phyloP scores from a whole-genome alignment of 305 asterid genomes.

The Rubia peregrina region DNA sequence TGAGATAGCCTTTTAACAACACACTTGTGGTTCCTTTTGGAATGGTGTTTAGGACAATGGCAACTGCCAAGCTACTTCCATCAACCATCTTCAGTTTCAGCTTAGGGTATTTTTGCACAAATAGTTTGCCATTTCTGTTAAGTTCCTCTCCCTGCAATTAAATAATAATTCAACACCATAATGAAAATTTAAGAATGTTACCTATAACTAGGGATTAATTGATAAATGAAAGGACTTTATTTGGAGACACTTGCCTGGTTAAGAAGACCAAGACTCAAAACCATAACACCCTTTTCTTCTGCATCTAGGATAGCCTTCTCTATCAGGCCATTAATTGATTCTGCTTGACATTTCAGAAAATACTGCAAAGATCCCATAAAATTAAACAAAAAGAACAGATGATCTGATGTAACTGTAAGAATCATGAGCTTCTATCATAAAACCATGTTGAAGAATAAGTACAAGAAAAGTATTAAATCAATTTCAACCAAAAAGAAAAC shows the following conservation, averaged over 20 bases:
- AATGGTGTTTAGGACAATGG: conserved; percentile 24
- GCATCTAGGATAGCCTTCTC: conserved; percentile 69
- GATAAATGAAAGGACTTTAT: no score
- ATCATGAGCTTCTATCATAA: no score
- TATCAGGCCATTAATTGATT: conserved; percentile 41
- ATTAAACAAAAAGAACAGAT: not conserved
- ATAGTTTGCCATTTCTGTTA: conserved; percentile 36
- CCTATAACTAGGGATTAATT: not conserved
- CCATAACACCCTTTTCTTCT: conserved; percentile 48
- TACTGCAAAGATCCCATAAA: conserved; percentile 24
- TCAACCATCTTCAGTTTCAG: conserved; percentile 31
- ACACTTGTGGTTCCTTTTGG: conserved; percentile 28
- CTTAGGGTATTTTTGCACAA: conserved; percentile 29
- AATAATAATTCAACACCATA: not conserved
- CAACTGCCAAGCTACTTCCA: conserved; percentile 36
- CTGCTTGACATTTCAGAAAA: conserved; percentile 35
- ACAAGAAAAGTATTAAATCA: not conserved
- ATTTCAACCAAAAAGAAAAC: not conserved
- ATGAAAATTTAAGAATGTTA: not conserved
- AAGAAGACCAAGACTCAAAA: conserved; percentile 59
- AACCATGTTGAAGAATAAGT: not conserved
- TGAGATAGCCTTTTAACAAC: conserved; percentile 20
- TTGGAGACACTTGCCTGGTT: conserved; percentile 44
- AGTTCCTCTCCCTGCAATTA: conserved; percentile 38
- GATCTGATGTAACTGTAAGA: no score